Evolutionary conservation across 2,329 filamentous ascomycete species (phyloP).

Genomic region (Akanthomyces dipterigenus): DNA sequence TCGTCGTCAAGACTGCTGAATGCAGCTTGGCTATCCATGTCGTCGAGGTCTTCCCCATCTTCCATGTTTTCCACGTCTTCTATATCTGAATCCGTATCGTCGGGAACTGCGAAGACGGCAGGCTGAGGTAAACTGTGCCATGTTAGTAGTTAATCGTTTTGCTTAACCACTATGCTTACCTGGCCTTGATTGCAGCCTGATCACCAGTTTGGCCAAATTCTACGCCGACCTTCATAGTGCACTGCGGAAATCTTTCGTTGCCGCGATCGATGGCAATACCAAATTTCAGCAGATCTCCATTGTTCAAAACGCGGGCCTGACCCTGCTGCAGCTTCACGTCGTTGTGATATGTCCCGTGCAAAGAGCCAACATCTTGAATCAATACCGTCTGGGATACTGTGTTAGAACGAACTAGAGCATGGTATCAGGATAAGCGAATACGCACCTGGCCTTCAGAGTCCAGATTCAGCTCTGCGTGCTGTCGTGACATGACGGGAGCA

Average conservation of each 20-base stretch:
- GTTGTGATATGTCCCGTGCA: slow-evolving; percentile 48
- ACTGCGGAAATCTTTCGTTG: slow-evolving; percentile 30
- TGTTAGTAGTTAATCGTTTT: slow-evolving; percentile 15
- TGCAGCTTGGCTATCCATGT: neutral
- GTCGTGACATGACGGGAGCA: slow-evolving; percentile 63
- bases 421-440: neutral
- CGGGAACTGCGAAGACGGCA: slow-evolving; percentile 35
- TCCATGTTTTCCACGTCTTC: slow-evolving; percentile 13
- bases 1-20: slow-evolving; percentile 21
- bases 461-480: slow-evolving; percentile 52
- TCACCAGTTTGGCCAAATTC: slow-evolving; percentile 24
- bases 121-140: slow-evolving; percentile 17
- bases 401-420: slow-evolving; percentile 16
- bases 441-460: slow-evolving; percentile 39
- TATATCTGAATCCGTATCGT: slow-evolving; percentile 28
- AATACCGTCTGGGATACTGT: slow-evolving; percentile 32
- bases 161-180: neutral
- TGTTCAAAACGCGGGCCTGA: slow-evolving; percentile 15
- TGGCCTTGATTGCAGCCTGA: neutral
- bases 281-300: slow-evolving; percentile 29
- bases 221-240: slow-evolving; percentile 27
- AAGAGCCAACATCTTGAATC: slow-evolving; percentile 40
- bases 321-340: slow-evolving; percentile 18
- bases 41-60: neutral
- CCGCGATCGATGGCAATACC: slow-evolving; percentile 30